Percentiles rank a stretch among this genome's conserved stretches.
These are phyloP conservation scores for Daldinia childiae DNA, from an alignment of 495 filamentous ascomycete species.

Conservation along the genomic window DNA sequence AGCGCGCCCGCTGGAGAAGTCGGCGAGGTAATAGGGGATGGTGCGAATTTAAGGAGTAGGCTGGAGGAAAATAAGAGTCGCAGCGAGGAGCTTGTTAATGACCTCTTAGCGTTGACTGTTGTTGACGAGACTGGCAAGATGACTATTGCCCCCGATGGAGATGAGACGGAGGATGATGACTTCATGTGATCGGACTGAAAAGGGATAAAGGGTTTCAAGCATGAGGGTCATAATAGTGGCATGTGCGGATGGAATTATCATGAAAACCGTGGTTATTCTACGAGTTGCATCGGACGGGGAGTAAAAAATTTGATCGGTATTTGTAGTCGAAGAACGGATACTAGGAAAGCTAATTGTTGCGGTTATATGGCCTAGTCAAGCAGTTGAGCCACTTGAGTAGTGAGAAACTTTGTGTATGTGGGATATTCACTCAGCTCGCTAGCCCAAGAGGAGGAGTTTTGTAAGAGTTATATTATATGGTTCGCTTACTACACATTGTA, in stretches of 20 bases:
- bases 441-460: not conserved
- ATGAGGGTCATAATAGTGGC: not conserved
- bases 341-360: not conserved
- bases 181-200: constrained; percentile 47
- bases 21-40: constrained; percentile 17
- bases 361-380: not conserved
- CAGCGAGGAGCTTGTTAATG: constrained; percentile 53
- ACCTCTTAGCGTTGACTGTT: constrained; percentile 52
- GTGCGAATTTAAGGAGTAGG: constrained; percentile 27
- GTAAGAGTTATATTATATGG: not conserved
- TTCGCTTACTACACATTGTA: not conserved
- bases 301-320: not conserved
- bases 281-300: not conserved
- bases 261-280: not conserved
- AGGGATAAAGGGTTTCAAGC: not conserved
- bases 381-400: not conserved
- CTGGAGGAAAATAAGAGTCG: constrained; percentile 47
- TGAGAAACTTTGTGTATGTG: not conserved
- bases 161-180: constrained; percentile 59
- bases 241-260: not conserved
- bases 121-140: constrained; percentile 49
- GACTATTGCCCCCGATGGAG: constrained; percentile 44
- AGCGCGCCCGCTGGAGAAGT: constrained; percentile 40
- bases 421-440: not conserved
- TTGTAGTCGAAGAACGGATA: not conserved